phyloP scores from a whole-genome alignment of 495 filamentous ascomycete species.

The Podospora sp. region DNA sequence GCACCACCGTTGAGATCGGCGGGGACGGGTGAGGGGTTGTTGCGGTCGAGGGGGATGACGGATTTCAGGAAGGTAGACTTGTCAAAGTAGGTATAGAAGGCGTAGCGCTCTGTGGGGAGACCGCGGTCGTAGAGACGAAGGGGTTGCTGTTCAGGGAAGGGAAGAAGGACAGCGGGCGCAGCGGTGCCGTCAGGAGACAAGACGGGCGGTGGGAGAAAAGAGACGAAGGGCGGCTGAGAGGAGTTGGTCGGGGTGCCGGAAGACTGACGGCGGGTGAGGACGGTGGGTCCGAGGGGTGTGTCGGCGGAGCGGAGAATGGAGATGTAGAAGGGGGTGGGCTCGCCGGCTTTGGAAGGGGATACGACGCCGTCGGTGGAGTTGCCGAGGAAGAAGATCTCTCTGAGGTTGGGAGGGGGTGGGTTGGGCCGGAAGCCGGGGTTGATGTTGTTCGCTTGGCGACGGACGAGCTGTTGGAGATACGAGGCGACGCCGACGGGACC shows the following conservation, averaged over 20 bases:
- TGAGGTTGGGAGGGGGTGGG: constrained; percentile 61
- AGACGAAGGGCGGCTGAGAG: constrained; percentile 40
- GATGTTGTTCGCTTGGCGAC: background rate
- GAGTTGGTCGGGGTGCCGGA: constrained; percentile 14
- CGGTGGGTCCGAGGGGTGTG: constrained; percentile 37
- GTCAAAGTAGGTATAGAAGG: constrained; percentile 91
- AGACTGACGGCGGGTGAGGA: constrained; percentile 38
- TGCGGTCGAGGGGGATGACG: constrained; percentile 42
- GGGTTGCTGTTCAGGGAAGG: constrained; percentile 72
- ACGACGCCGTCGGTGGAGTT: constrained; percentile 75
- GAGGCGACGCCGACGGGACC: constrained; percentile 17
- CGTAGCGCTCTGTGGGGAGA: constrained; percentile 79
- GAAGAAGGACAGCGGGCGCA: constrained; percentile 68
- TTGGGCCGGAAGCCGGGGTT: constrained; percentile 48
- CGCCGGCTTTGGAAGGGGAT: constrained; percentile 62
- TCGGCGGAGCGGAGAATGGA: constrained; percentile 46
- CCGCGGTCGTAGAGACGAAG: constrained; percentile 85
- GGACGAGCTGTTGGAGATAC: constrained; percentile 14
- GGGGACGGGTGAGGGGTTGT: constrained; percentile 32
- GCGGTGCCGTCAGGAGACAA: constrained; percentile 68
- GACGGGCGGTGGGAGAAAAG: constrained; percentile 61
- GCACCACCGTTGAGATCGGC: constrained; percentile 69
- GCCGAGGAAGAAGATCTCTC: constrained; percentile 77
- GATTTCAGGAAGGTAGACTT: constrained; percentile 79
- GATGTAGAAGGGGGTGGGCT: constrained; percentile 71